Evolutionary conservation across 768 basidiomycete genomes (phyloP), one percentile per base, ranked within the genome.

Genomic region (Leccinum ochraceum): DNA sequence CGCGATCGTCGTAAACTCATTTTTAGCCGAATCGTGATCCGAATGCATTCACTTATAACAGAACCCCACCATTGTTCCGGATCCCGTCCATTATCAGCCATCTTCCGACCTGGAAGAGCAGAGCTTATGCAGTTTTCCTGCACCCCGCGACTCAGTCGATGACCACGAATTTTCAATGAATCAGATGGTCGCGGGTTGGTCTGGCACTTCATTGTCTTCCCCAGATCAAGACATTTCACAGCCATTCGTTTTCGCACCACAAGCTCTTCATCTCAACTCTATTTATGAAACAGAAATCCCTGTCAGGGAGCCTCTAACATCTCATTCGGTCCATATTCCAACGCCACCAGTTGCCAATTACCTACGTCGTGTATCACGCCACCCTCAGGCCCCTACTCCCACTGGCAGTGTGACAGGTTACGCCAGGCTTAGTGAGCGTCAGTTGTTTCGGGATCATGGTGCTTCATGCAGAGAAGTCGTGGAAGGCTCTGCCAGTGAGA

Each of bases 1-100:
- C 37, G 63, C 66, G 71, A 72, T 28, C 48, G 30, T 64, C 54
- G 17, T 57, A 54, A 54, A 34, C 62, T 65, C 36, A 65, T 60
- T 7, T 7, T 16, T 3, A n/a, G 17, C 39, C n/a, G 39, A 17
- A n/a, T 42, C 17, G 7, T 42, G 39, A 8, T 17, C 17, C 39
- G 37, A 16, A 39, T 39, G 17, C 4, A 16, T 39, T 39, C 16
- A 39, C 16, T 16, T 16, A 42, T n/a, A 42, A n/a, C 3, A n/a
- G 39, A n/a, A 9, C 17, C 39, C 17, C 17, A n/a, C 8, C 17
- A 9, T n/a, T n/a, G 3, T 42, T 8, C 13, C 8, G 17, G n/a
- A 42, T 42, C 16, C 8, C 39, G 39, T 3, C 39, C 17, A 42
- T n/a, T 7, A 42, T 9, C 8, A n/a, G 39, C 39, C 17, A 42